Evolutionary conservation across 768 basidiomycete species (phyloP).

Genomic region (Boletus reticuloceps): DNA sequence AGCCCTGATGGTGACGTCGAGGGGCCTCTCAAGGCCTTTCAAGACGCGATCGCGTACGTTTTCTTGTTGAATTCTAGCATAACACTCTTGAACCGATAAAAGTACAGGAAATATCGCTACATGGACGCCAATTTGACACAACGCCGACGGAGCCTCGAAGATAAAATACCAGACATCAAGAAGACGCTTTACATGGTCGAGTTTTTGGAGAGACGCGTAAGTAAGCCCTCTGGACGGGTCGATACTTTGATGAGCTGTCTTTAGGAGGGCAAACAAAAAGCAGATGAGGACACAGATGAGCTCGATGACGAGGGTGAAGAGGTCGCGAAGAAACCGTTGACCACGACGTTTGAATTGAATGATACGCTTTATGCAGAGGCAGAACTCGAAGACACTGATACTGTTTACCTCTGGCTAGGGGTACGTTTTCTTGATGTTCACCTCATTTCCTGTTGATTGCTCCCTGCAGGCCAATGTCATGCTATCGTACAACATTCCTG

Average conservation of each 20-base stretch:
- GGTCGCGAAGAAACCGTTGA: constrained; percentile 49
- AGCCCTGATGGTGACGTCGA: constrained; percentile 79
- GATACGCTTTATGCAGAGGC: constrained; percentile 95
- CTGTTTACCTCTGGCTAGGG: constrained; percentile 94
- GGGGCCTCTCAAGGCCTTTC: constrained; percentile 71
- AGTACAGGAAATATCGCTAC: constrained; percentile 92
- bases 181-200: constrained; percentile 91
- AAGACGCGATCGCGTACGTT: constrained; percentile 91
- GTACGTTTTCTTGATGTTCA: constrained; percentile 45
- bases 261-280: constrained; percentile 61
- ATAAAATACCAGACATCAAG: constrained; percentile 95
- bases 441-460: neutral
- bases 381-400: constrained; percentile 80
- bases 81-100: constrained; percentile 18
- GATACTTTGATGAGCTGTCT: neutral
- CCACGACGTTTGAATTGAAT: constrained; percentile 91
- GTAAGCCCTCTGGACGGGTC: constrained; percentile 18
- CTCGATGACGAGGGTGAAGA: constrained; percentile 53
- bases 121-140: constrained; percentile 89
- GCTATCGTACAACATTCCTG: constrained; percentile 86
- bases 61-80: constrained; percentile 1
- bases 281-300: constrained; percentile 38
- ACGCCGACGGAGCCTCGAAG: constrained; percentile 74
- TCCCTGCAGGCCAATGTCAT: constrained; percentile 88
- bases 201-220: constrained; percentile 68